Evolutionary conservation across 352 stramenopile genomes (phyloP).

Genomic region (Phytophthora pistaciae): DNA sequence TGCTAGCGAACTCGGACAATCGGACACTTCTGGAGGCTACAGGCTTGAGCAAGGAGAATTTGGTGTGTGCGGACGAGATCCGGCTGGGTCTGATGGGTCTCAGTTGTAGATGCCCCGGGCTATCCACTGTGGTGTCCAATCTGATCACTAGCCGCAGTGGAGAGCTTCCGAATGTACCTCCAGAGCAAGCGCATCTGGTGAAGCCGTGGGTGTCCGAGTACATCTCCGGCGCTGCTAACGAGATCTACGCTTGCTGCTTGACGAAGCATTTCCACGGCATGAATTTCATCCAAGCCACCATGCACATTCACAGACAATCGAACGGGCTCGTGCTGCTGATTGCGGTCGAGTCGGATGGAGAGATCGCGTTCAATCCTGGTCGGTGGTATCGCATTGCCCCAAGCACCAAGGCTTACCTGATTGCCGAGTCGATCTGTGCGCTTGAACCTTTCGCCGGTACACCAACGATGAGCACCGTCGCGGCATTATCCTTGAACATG

Average conservation of each 20-base stretch:
- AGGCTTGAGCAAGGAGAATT: constrained; percentile 69
- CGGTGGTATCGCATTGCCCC: constrained; percentile 59
- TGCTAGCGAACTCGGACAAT: constrained; percentile 89
- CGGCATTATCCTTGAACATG: constrained; percentile 41
- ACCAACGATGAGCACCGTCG: constrained; percentile 34
- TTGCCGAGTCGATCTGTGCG: constrained; percentile 73
- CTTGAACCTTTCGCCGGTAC: constrained; percentile 54
- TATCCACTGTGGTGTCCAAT: constrained; percentile 89
- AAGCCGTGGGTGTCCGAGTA: constrained; percentile 83
- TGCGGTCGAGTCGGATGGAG: constrained; percentile 68
- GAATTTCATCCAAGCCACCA: constrained; percentile 79
- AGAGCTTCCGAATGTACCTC: constrained; percentile 35
- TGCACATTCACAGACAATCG: constrained; percentile 77
- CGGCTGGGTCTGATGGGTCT: constrained; percentile 86
- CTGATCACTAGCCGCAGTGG: constrained; percentile 81
- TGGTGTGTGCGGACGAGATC: constrained; percentile 87
- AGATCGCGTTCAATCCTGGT: constrained; percentile 83
- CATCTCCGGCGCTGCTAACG: constrained; percentile 75
- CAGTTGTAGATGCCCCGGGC: constrained; percentile 80
- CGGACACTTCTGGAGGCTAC: constrained; percentile 79
- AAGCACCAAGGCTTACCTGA: constrained; percentile 76
- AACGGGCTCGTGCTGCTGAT: constrained; percentile 81
- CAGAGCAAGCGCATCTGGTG: constrained; percentile 22
- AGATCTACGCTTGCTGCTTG: constrained; percentile 83
- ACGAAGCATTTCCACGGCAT: constrained; percentile 65